Percentiles rank a stretch among this genome's conserved stretches.
These are phyloP conservation scores for Candida tibetensis DNA, from an alignment of 805 yeast species.

Conservation along the genomic window DNA sequence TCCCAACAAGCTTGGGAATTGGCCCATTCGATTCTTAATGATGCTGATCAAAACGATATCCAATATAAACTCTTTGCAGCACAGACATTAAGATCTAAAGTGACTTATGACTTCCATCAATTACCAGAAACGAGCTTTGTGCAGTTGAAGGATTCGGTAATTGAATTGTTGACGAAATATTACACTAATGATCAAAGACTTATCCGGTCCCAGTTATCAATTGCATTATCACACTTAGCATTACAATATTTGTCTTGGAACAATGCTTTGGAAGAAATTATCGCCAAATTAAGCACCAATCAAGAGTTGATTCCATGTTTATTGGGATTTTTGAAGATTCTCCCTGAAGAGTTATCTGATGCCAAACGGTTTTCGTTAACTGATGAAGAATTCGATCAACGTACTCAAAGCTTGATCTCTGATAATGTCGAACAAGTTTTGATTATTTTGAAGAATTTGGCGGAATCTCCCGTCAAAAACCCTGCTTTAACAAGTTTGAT, in stretches of 20 bases:
- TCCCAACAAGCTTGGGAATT: slow-evolving; percentile 78
- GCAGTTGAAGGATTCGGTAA: slow-evolving; percentile 65
- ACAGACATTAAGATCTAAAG: slow-evolving; percentile 83
- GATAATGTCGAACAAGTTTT: slow-evolving; percentile 69
- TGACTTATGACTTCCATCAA: slow-evolving; percentile 82
- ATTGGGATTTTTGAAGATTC: slow-evolving; percentile 75
- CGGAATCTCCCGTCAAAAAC: slow-evolving; percentile 26
- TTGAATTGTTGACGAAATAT: slow-evolving; percentile 54
- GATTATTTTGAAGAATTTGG: slow-evolving; percentile 53
- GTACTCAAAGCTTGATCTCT: slow-evolving; percentile 63
- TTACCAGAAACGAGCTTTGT: slow-evolving; percentile 56
- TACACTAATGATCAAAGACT: slow-evolving; percentile 36
- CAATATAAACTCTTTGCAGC: slow-evolving; percentile 81
- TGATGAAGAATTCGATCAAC: slow-evolving; percentile 69
- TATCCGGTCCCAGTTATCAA: slow-evolving; percentile 78
- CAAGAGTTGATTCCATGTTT: slow-evolving; percentile 45
- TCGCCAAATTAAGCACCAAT: slow-evolving; percentile 40
- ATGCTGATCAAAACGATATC: slow-evolving; percentile 32
- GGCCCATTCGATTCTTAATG: slow-evolving; percentile 52
- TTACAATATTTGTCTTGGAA: slow-evolving; percentile 76
- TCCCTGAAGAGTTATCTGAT: slow-evolving; percentile 89
- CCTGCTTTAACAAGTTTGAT: slow-evolving; percentile 40
- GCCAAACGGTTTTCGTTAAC: slow-evolving; percentile 73
- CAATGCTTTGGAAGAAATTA: slow-evolving; percentile 66
- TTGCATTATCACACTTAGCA: slow-evolving; percentile 78